Evolutionary conservation across 2,329 filamentous ascomycete genomes (phyloP).

Genomic region (Claviceps pazoutovae): DNA sequence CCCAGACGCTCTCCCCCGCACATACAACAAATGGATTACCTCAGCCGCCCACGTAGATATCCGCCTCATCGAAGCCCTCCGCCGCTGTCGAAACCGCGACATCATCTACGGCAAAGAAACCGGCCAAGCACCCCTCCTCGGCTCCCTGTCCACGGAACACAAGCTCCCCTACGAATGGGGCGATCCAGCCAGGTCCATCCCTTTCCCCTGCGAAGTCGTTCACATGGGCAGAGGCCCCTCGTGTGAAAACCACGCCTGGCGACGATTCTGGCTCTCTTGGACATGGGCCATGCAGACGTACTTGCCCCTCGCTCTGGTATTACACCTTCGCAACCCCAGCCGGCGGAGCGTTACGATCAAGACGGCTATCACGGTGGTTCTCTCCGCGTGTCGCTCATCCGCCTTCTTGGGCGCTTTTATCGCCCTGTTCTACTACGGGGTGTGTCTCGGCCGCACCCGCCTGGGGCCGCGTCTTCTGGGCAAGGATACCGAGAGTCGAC

Average conservation of each 20-base stretch:
- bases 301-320: conserved; percentile 56
- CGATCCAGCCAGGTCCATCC: conserved; percentile 53
- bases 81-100: conserved; percentile 46
- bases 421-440: conserved; percentile 68
- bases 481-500: conserved; percentile 29
- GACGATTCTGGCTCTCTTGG: conserved; percentile 56
- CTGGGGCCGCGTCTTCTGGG: conserved; percentile 56
- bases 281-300: conserved; percentile 64
- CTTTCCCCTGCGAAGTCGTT: conserved; percentile 71
- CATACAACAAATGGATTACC: conserved; percentile 73
- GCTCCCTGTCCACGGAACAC: conserved; percentile 60
- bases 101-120: conserved; percentile 63
- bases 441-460: conserved; percentile 63
- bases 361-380: conserved; percentile 36
- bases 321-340: conserved; percentile 38
- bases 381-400: conserved; percentile 55
- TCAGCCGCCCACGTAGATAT: conserved; percentile 61
- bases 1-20: conserved; percentile 53
- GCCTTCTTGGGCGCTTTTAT: conserved; percentile 69
- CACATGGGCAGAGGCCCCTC: conserved; percentile 64
- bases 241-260: conserved; percentile 60
- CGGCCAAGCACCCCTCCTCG: conserved; percentile 52
- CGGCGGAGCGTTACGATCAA: conserved; percentile 26
- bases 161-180: conserved; percentile 55
- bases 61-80: conserved; percentile 61